Evolutionary conservation across 1,284 basidiomycete species (phyloP).

Genomic region (Quambalaria eucalypti): DNA sequence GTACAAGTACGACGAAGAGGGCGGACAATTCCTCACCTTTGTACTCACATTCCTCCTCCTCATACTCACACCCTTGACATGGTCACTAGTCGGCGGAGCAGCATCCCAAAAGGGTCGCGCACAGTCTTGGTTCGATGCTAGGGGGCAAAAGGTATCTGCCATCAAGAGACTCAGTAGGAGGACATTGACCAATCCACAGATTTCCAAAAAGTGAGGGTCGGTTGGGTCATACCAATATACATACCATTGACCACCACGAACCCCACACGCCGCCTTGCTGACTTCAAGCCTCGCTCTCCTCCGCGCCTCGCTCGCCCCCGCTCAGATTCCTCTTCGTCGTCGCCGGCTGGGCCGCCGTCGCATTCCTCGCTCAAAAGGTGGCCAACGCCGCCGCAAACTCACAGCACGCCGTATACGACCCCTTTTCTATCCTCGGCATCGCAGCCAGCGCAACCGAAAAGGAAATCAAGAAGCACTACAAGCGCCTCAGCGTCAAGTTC

Average conservation of each 20-base stretch:
- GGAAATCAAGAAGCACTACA: slow-evolving; percentile 92
- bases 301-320: slow-evolving; percentile 1
- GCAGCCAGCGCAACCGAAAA: slow-evolving; percentile 71
- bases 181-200: slow-evolving; percentile 28
- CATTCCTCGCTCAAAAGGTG: slow-evolving; percentile 59
- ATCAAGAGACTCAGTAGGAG: slow-evolving; percentile 19
- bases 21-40: slow-evolving; percentile 45
- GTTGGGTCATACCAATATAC: no score
- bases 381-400: slow-evolving; percentile 54
- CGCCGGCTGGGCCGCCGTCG: slow-evolving; percentile 68
- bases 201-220: slow-evolving; percentile 18
- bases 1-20: slow-evolving; percentile 48
- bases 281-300: slow-evolving; percentile 1
- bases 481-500: slow-evolving; percentile 58
- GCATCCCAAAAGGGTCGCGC: slow-evolving; percentile 2
- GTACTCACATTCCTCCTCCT: slow-evolving; percentile 42
- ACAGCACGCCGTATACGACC: slow-evolving; percentile 60
- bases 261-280: no score
- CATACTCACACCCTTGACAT: slow-evolving; percentile 41
- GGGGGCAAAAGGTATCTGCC: slow-evolving; percentile 33
- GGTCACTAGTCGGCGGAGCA: slow-evolving; percentile 19
- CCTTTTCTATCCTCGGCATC: slow-evolving; percentile 87
- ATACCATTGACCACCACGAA: no score
- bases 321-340: slow-evolving; percentile 48
- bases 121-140: slow-evolving; percentile 35